A percentile compares a stretch with the other conserved stretches of the same genome.
phyloP scores from a whole-genome alignment of 371 early-diverging fungal species.

The Zychaea mexicana region DNA sequence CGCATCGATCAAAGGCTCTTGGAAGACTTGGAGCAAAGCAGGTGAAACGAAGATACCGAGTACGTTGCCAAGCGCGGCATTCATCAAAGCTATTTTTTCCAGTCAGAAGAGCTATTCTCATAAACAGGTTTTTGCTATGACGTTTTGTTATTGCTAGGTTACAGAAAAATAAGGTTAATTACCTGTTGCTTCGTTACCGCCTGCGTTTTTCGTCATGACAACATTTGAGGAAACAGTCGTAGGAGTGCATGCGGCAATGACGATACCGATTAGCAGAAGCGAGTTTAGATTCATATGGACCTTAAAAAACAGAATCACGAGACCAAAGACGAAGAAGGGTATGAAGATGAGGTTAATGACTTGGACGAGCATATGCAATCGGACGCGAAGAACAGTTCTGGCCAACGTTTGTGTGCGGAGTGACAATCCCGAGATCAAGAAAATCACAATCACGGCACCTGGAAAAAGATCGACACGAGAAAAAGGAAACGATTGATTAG shows the following conservation, averaged over 20 bases:
- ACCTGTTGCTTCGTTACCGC: slow-evolving; percentile 71
- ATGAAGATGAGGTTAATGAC: slow-evolving; percentile 62
- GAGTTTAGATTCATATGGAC: slow-evolving; percentile 50
- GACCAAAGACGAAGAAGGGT: slow-evolving; percentile 66
- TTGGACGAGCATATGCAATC: slow-evolving; percentile 69
- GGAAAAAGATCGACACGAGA: neutral
- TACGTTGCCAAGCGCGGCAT: slow-evolving; percentile 76
- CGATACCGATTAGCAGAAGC: slow-evolving; percentile 65
- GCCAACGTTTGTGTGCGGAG: slow-evolving; percentile 66
- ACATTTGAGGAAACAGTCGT: slow-evolving; percentile 82
- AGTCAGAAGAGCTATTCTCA: too few relatives aligned
- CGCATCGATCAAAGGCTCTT: slow-evolving; percentile 36
- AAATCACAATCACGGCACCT: slow-evolving; percentile 68
- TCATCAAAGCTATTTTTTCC: slow-evolving; percentile 63
- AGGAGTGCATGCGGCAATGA: slow-evolving; percentile 71
- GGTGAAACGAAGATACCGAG: slow-evolving; percentile 75
- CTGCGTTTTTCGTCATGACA: slow-evolving; percentile 76
- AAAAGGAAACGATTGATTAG: too few relatives aligned
- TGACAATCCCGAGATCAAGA: slow-evolving; percentile 73
- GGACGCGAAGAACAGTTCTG: slow-evolving; percentile 59
- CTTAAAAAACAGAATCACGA: slow-evolving; percentile 54
- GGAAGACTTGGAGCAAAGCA: slow-evolving; percentile 44
- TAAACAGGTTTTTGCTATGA: too few relatives aligned
- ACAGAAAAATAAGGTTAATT: too few relatives aligned
- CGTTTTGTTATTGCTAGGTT: neutral